Percentiles rank a stretch among this genome's conserved stretches.
Evolutionary conservation across 257 asterid species (phyloP).

Genomic region (Petrea volubilis): DNA sequence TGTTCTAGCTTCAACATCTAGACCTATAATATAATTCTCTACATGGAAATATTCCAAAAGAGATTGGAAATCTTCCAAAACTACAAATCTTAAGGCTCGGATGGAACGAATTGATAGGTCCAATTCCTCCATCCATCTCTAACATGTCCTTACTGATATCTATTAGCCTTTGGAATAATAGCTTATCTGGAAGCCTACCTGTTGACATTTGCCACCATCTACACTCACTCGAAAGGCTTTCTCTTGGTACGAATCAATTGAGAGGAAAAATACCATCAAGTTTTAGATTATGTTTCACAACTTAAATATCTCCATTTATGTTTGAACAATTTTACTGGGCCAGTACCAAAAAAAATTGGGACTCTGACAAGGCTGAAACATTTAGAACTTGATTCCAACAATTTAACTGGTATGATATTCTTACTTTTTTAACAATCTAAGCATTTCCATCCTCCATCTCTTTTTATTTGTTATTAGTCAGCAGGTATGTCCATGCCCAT

Average conservation of each 20-base stretch:
- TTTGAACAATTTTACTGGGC: not conserved
- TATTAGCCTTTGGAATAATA: not conserved
- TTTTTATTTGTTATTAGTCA: too few relatives aligned
- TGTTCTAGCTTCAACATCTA: too few relatives aligned
- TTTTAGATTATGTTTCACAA: not conserved
- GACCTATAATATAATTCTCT: too few relatives aligned
- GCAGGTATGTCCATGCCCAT: too few relatives aligned
- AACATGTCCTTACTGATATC: slow-evolving; percentile 17
- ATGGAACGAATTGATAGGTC: not conserved
- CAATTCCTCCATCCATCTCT: slow-evolving; percentile 29
- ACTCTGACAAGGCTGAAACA: not conserved
- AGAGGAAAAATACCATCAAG: slow-evolving; percentile 17
- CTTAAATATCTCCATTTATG: not conserved
- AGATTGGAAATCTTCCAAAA: too few relatives aligned
- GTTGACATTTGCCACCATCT: not conserved
- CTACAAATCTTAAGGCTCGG: too few relatives aligned
- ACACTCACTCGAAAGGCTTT: not conserved
- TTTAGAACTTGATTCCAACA: too few relatives aligned
- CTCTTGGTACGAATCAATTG: too few relatives aligned
- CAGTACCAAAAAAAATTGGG: slow-evolving; percentile 6
- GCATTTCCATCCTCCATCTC: too few relatives aligned
- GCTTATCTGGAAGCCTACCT: slow-evolving; percentile 21
- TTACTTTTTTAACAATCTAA: too few relatives aligned
- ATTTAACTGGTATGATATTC: too few relatives aligned
- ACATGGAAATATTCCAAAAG: too few relatives aligned